These are phyloP conservation scores for Botryotinia globosa DNA, from an alignment of 2,329 filamentous ascomycete genomes.

Conservation along the genomic window DNA sequence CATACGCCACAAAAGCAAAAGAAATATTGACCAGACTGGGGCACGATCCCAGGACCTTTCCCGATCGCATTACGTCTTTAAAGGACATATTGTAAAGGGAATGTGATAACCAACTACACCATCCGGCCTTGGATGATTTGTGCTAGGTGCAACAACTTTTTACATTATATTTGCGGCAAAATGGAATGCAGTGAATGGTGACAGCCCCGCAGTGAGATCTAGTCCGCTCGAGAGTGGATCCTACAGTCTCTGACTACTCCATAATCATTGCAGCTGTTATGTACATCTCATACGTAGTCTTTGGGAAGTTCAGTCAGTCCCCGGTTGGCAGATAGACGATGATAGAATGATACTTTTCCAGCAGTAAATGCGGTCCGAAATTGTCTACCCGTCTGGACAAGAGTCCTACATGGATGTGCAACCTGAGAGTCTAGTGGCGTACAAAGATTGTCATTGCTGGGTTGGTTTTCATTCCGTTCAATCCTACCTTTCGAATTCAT, in stretches of 20 bases:
- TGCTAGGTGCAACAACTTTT: rapidly evolving
- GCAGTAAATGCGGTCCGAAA: not conserved
- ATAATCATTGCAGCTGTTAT: not conserved
- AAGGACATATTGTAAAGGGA: not conserved
- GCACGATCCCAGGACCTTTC: conserved; percentile 14
- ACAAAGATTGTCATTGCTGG: not conserved
- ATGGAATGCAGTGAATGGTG: not conserved
- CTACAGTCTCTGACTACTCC: not conserved
- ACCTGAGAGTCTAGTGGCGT: not conserved
- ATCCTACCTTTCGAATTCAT: not conserved
- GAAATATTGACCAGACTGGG: not conserved
- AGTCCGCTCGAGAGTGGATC: not conserved
- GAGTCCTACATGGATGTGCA: not conserved
- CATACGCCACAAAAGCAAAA: not conserved
- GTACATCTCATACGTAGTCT: not conserved
- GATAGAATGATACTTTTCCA: not conserved
- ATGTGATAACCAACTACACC: conserved; percentile 16
- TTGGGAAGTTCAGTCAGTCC: not conserved
- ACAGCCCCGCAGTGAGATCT: not conserved
- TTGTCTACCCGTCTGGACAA: not conserved
- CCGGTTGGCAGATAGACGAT: not conserved
- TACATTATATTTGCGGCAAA: not conserved
- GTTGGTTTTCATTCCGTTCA: not conserved
- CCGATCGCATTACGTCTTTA: not conserved
- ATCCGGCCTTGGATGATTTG: conserved; percentile 1